Evolutionary conservation across 73 alveolate genomes (phyloP).

Genomic region (Paramecium biaurelia): DNA sequence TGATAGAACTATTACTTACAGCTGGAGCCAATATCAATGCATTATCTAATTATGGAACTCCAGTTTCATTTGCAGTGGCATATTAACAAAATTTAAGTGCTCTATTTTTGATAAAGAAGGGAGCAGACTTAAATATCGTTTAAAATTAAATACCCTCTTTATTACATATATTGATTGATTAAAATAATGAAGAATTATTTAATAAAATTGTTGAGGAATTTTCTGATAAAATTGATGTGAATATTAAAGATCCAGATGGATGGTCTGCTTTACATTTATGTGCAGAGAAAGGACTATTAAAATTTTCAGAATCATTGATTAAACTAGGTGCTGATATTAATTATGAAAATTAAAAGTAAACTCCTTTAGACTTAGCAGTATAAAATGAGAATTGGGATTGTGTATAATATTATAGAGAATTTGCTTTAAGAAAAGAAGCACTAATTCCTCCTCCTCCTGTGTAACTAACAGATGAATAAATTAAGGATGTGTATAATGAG

Average conservation of each 20-base stretch:
- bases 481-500: background rate
- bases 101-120: background rate
- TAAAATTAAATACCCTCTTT: conserved; percentile 39
- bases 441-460: background rate
- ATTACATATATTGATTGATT: conserved; percentile 12
- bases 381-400: conserved; percentile 52
- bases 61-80: conserved; percentile 54
- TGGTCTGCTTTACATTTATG: conserved; percentile 58
- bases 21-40: conserved; percentile 51
- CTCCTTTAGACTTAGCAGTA: conserved; percentile 49
- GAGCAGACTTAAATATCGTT: conserved; percentile 52
- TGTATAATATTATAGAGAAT: background rate
- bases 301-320: background rate
- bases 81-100: conserved; percentile 18
- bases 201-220: background rate
- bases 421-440: background rate
- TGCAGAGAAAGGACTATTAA: conserved; percentile 55
- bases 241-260: conserved; percentile 48
- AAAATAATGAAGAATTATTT: conserved; percentile 48
- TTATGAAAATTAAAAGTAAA: conserved; percentile 9
- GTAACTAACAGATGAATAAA: background rate
- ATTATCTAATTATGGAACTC: conserved; percentile 47
- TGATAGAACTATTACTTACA: conserved; percentile 1
- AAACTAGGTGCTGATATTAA: conserved; percentile 44
- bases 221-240: conserved; percentile 17